phyloP scores from a whole-genome alignment of 2,329 filamentous ascomycete species.

The Rosellinia necatrix region DNA sequence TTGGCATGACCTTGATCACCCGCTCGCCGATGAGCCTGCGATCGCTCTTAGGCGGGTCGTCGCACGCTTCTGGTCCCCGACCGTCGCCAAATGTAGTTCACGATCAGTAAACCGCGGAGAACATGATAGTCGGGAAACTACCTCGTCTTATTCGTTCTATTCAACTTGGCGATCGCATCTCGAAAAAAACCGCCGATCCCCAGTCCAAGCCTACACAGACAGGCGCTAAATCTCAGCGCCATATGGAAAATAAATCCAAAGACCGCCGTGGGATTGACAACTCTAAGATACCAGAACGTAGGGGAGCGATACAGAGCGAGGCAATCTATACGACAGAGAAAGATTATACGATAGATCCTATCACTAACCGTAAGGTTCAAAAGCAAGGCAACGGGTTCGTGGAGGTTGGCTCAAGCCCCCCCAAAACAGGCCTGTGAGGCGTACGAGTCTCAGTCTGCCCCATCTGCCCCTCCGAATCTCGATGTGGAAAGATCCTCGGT shows the following conservation, averaged over 20 bases:
- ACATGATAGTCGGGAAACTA: constrained; percentile 46
- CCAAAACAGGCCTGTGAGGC: constrained; percentile 41
- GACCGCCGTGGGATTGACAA: background rate
- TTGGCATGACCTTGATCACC: constrained; percentile 48
- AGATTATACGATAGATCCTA: constrained; percentile 59
- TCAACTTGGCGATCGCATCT: constrained; percentile 27
- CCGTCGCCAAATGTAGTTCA: constrained; percentile 34
- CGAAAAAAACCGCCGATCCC: constrained; percentile 21
- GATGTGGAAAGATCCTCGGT: constrained; percentile 32
- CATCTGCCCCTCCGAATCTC: constrained; percentile 31
- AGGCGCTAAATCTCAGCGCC: background rate
- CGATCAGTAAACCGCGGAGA: constrained; percentile 45
- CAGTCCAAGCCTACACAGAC: constrained; percentile 19
- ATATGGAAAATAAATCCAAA: background rate
- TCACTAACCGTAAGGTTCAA: constrained; percentile 59
- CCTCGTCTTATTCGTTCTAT: constrained; percentile 1
- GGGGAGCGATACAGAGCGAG: constrained; percentile 1
- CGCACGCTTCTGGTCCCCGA: constrained; percentile 46
- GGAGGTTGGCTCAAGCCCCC: constrained; percentile 33
- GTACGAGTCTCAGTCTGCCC: constrained; percentile 43
- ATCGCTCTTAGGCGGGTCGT: constrained; percentile 48
- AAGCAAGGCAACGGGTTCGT: constrained; percentile 31
- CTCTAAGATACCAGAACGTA: background rate
- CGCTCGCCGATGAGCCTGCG: constrained; percentile 43
- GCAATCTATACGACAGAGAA: constrained; percentile 19